phyloP scores from a whole-genome alignment of 2,329 filamentous ascomycete species.

The Penicillium sp. region DNA sequence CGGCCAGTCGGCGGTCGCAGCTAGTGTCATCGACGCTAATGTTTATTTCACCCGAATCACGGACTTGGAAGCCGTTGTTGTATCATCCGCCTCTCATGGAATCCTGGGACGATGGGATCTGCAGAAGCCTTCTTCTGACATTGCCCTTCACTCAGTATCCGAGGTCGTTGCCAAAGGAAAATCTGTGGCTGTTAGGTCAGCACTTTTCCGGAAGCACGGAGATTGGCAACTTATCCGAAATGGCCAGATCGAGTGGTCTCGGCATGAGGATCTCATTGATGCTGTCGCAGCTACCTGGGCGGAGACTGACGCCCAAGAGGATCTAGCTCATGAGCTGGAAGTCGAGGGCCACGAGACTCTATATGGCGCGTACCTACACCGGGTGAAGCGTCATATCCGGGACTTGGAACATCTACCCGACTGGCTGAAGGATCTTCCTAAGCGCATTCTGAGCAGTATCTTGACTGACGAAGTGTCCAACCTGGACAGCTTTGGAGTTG shows the following conservation, averaged over 20 bases:
- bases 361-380: conserved; percentile 79
- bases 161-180: conserved; percentile 75
- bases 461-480: conserved; percentile 54
- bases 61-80: conserved; percentile 67
- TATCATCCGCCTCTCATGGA: conserved; percentile 74
- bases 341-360: conserved; percentile 82
- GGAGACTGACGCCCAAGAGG: conserved; percentile 69
- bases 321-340: conserved; percentile 75
- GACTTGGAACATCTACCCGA: conserved; percentile 72
- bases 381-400: conserved; percentile 73
- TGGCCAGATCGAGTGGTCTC: conserved; percentile 73
- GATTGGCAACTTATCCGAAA: conserved; percentile 86
- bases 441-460: conserved; percentile 64
- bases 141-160: conserved; percentile 66
- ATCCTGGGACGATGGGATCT: conserved; percentile 71
- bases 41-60: conserved; percentile 87
- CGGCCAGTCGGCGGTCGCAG: conserved; percentile 72
- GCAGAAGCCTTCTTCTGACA: conserved; percentile 45
- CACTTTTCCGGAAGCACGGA: conserved; percentile 61
- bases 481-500: conserved; percentile 71
- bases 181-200: conserved; percentile 74
- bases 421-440: conserved; percentile 68
- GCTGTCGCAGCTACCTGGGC: conserved; percentile 78
- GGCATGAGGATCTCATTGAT: conserved; percentile 77
- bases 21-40: conserved; percentile 72